Conservation (phyloP, 2,329 filamentous ascomycete genomes). For the Arachnomyces sp. region DNA sequence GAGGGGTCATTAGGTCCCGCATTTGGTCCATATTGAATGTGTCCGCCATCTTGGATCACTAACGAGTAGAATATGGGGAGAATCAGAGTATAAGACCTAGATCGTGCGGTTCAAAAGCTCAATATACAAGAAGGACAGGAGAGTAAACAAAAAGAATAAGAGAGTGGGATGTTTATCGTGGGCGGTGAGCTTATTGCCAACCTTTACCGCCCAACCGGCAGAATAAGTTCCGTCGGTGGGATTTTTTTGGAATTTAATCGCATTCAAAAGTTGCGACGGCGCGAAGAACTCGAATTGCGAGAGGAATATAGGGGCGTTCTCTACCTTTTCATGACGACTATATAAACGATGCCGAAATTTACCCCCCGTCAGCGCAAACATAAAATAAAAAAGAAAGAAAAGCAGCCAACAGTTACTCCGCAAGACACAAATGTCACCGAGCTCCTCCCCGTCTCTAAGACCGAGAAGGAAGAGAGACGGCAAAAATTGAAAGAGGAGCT, state of each 20-base stretch:
- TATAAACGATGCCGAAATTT: slow-evolving; percentile 38
- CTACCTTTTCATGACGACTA: background rate
- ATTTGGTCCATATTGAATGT: background rate
- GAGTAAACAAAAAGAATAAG: background rate
- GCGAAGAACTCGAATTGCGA: background rate
- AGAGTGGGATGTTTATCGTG: background rate
- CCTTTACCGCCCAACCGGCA: slow-evolving; percentile 14
- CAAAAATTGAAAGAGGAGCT: slow-evolving; percentile 47
- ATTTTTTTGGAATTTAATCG: background rate
- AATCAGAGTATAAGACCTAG: too few relatives aligned
- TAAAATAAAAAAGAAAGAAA: slow-evolving; percentile 33
- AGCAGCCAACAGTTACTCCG: slow-evolving; percentile 8
- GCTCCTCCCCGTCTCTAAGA: slow-evolving; percentile 39
- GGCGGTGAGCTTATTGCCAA: background rate
- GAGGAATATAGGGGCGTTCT: too few relatives aligned
- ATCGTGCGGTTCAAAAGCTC: background rate
- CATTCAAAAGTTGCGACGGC: background rate
- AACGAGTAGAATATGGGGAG: too few relatives aligned
- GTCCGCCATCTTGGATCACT: too few relatives aligned
- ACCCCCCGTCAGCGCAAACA: slow-evolving; percentile 53
- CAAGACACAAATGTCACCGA: slow-evolving; percentile 36
- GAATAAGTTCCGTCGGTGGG: slow-evolving; percentile 6
- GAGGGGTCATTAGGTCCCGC: slow-evolving; percentile 26
- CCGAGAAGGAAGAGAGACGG: slow-evolving; percentile 47
- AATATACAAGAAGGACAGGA: background rate